Evolutionary conservation across 139 green algal genomes (phyloP).

Genomic region (Raphidocelis subcapitata): DNA sequence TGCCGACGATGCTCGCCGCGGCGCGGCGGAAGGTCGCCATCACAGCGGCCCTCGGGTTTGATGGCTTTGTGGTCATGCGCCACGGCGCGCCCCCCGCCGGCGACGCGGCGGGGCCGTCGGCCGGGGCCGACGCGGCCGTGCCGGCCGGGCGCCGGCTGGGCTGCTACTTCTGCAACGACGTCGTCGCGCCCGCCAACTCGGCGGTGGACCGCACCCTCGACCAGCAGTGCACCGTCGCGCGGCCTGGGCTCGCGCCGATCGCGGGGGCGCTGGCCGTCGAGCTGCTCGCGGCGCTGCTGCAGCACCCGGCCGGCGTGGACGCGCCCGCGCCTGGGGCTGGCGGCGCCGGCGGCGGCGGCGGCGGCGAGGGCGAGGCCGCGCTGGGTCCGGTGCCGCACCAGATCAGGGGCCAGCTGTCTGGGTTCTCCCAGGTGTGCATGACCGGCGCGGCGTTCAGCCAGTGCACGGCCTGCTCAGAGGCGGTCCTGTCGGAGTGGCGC

Average conservation of each 20-base stretch:
- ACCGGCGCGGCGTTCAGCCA: conserved; percentile 75
- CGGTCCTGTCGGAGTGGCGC: conserved; percentile 69
- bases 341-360: conserved; percentile 10
- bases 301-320: conserved; percentile 61
- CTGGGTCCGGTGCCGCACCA: conserved; percentile 83
- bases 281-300: conserved; percentile 76
- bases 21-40: conserved; percentile 72
- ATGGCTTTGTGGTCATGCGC: conserved; percentile 80
- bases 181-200: conserved; percentile 90
- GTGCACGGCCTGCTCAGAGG: conserved; percentile 89
- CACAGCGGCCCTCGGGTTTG: conserved; percentile 93
- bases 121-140: neutral
- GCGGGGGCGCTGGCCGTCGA: conserved; percentile 90
- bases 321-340: conserved; percentile 44
- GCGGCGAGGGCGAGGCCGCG: conserved; percentile 21
- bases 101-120: neutral
- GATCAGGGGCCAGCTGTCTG: conserved; percentile 52
- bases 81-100: conserved; percentile 44
- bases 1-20: conserved; percentile 87
- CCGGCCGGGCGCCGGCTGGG: conserved; percentile 61
- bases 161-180: conserved; percentile 99
- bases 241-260: conserved; percentile 87
- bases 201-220: conserved; percentile 87
- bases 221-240: conserved; percentile 94
- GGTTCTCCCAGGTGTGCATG: conserved; percentile 63